Conservation (phyloP, 2,329 filamentous ascomycete species). For the Madurella mycetomatis region DNA sequence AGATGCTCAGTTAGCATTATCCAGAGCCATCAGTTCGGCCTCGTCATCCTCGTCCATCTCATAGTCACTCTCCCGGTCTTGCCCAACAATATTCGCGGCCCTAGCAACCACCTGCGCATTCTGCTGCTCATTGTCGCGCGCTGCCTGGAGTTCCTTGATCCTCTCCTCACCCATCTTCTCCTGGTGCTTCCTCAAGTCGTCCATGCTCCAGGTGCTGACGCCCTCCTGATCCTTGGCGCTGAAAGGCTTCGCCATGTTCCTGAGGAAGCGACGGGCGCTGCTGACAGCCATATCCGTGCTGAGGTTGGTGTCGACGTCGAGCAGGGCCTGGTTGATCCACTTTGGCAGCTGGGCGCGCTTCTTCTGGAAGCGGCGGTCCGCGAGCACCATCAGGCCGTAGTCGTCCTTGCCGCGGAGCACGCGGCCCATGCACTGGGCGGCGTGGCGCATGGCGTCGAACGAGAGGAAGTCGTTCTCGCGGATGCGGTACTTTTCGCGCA, state of each 20-base stretch:
- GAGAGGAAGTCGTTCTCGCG: slow-evolving; percentile 96
- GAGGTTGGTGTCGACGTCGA: slow-evolving; percentile 81
- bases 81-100: not conserved
- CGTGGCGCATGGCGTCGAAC: slow-evolving; percentile 99
- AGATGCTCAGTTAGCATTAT: slow-evolving; percentile 7
- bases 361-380: slow-evolving; percentile 88
- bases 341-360: slow-evolving; percentile 88
- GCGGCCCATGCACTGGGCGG: slow-evolving; percentile 90
- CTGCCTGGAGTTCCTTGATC: slow-evolving; percentile 58
- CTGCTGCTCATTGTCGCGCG: slow-evolving; percentile 31
- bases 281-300: slow-evolving; percentile 95
- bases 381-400: slow-evolving; percentile 99
- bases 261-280: slow-evolving; percentile 81
- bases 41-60: slow-evolving; percentile 48
- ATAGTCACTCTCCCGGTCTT: slow-evolving; percentile 40
- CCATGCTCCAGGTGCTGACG: slow-evolving; percentile 84
- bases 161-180: slow-evolving; percentile 66
- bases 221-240: slow-evolving; percentile 79
- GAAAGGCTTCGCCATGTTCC: slow-evolving; percentile 90
- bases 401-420: slow-evolving; percentile 96
- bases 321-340: slow-evolving; percentile 88
- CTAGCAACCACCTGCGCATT: not conserved
- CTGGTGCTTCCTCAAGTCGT: slow-evolving; percentile 74
- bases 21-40: slow-evolving; percentile 33
- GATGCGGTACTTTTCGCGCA: slow-evolving; percentile 96